Evolutionary conservation across 2,329 filamentous ascomycete species (phyloP).

Genomic region (Pseudogymnoascus sp.): DNA sequence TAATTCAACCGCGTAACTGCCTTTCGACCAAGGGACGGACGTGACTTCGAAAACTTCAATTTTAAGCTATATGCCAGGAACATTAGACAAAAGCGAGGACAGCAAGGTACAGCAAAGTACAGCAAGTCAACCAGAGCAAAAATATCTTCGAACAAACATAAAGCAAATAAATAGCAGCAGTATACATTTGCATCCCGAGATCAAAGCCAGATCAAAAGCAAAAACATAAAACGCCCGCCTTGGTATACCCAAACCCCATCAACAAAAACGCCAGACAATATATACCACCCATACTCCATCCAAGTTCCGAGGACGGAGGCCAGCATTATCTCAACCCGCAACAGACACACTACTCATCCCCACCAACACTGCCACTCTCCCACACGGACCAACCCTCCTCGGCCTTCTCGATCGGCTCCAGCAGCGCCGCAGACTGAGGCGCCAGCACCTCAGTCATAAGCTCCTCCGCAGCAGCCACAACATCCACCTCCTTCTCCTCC

Average conservation of each 20-base stretch:
- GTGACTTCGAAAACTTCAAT: not conserved
- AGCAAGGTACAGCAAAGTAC: not conserved
- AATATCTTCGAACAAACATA: not conserved
- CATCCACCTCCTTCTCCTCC: slow-evolving; percentile 15
- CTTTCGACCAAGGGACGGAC: no score
- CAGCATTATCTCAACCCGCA: not conserved
- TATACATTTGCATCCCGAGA: not conserved
- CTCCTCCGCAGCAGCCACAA: slow-evolving; percentile 31
- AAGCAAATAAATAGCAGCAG: not conserved
- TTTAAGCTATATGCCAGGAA: slow-evolving; percentile 7
- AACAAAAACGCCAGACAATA: not conserved
- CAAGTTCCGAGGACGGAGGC: not conserved
- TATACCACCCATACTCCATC: not conserved
- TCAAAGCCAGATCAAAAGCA: not conserved
- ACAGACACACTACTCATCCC: slow-evolving; percentile 30
- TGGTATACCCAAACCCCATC: slow-evolving; percentile 1
- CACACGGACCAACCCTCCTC: slow-evolving; percentile 58
- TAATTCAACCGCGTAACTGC: no score
- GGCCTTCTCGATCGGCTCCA: slow-evolving; percentile 49
- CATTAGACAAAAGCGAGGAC: not conserved
- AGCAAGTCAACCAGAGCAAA: not conserved
- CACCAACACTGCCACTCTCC: slow-evolving; percentile 60
- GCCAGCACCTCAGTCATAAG: slow-evolving; percentile 29
- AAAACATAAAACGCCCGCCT: not conserved
- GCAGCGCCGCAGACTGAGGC: slow-evolving; percentile 37